phyloP scores from a whole-genome alignment of 106 monocot genomes.

The Ottelia alismoides region DNA sequence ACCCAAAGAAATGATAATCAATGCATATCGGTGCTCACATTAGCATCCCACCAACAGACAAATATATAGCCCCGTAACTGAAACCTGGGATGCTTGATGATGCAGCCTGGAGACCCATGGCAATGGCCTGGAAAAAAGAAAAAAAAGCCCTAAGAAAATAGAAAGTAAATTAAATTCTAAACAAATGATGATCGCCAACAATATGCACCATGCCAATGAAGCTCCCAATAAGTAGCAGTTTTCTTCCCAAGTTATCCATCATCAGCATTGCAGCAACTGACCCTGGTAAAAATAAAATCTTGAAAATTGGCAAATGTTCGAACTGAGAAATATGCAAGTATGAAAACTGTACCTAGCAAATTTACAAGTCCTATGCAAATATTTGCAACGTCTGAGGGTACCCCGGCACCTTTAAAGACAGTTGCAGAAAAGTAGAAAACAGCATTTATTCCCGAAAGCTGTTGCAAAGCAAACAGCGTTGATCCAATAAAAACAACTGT shows the following conservation, averaged over 20 bases:
- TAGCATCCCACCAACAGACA: slow-evolving; percentile 90
- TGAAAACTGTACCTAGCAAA: slow-evolving; percentile 48
- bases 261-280: slow-evolving; percentile 78
- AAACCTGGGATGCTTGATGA: slow-evolving; percentile 32
- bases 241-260: slow-evolving; percentile 96
- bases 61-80: slow-evolving; percentile 30
- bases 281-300: slow-evolving; percentile 30
- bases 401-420: slow-evolving; percentile 76
- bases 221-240: slow-evolving; percentile 57
- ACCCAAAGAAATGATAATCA: too few species aligned
- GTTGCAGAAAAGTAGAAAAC: slow-evolving; percentile 91
- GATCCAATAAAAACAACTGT: slow-evolving; percentile 99
- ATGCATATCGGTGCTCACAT: slow-evolving; percentile 63
- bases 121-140: slow-evolving; percentile 34
- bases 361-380: slow-evolving; percentile 74
- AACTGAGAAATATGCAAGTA: neutral
- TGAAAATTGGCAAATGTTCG: neutral
- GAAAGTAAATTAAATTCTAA: too few species aligned
- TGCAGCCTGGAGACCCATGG: slow-evolving; percentile 75
- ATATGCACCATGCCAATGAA: slow-evolving; percentile 81
- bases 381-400: slow-evolving; percentile 74
- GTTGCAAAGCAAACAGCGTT: slow-evolving; percentile 93
- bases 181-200: too few species aligned
- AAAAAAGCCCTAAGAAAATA: neutral
- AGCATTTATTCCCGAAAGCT: slow-evolving; percentile 99